Percentiles rank a stretch among this genome's conserved stretches.
Evolutionary conservation across 2,329 filamentous ascomycete genomes (phyloP).

Genomic region (Penicillium brevicompactum): DNA sequence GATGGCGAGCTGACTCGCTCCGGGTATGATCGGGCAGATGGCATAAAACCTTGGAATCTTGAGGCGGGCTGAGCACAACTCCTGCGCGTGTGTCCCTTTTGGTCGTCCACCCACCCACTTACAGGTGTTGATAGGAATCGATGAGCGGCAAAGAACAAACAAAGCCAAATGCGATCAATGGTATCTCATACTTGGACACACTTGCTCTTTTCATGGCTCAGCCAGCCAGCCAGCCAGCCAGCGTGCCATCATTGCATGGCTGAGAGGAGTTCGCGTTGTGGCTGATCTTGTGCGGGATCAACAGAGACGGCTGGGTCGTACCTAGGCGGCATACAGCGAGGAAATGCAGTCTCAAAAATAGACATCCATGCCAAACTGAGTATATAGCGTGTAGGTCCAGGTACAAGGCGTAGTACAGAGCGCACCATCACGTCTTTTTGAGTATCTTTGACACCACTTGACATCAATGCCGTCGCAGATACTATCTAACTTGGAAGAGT

Average conservation of each 20-base stretch:
- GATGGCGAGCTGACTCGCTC: too few relatives aligned
- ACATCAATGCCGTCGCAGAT: slow-evolving; percentile 4
- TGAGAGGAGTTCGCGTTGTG: not conserved
- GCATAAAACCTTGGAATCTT: too few relatives aligned
- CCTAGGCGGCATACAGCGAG: not conserved
- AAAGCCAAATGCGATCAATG: too few relatives aligned
- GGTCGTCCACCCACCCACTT: too few relatives aligned
- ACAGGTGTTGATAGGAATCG: too few relatives aligned
- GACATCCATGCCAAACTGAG: not conserved
- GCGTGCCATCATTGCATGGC: not conserved
- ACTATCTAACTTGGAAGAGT: slow-evolving; percentile 3
- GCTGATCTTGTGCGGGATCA: not conserved
- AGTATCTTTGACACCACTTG: not conserved
- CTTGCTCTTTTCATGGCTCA: too few relatives aligned
- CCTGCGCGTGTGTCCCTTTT: too few relatives aligned
- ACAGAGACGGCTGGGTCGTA: not conserved
- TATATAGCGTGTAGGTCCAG: not conserved
- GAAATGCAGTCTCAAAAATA: not conserved
- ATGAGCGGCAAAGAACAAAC: too few relatives aligned
- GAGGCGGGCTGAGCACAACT: too few relatives aligned
- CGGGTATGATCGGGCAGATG: too few relatives aligned
- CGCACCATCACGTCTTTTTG: slow-evolving; percentile 1
- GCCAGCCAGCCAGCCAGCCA: too few relatives aligned
- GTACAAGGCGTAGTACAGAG: not conserved
- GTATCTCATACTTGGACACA: too few relatives aligned